Conservation (phyloP, 345 rosid species). For the Cardamine resedifolia region DNA sequence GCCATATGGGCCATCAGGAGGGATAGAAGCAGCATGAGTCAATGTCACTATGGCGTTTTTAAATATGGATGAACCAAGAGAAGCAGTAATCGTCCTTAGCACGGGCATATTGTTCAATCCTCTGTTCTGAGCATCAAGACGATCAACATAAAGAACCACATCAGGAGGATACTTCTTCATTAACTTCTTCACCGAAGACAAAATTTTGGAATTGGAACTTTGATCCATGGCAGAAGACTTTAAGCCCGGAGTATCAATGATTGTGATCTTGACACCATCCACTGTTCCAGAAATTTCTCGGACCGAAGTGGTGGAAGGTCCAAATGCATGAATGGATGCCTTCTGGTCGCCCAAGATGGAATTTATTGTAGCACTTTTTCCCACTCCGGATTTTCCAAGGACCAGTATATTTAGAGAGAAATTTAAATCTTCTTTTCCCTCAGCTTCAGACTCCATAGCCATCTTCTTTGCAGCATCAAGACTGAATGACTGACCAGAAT, state of each 20-base stretch:
- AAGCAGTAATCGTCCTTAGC: conserved; percentile 56
- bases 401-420: conserved; percentile 76
- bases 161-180: conserved; percentile 72
- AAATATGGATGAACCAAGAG: conserved; percentile 75
- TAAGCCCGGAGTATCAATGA: conserved; percentile 69
- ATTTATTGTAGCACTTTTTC: conserved; percentile 89
- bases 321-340: conserved; percentile 68
- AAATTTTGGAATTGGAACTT: conserved; percentile 48
- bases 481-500: conserved; percentile 56
- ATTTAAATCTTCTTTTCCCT: conserved; percentile 55
- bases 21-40: conserved; percentile 86
- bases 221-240: conserved; percentile 64
- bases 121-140: conserved; percentile 67
- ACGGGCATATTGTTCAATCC: conserved; percentile 65
- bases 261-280: conserved; percentile 43
- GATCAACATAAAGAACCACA: conserved; percentile 74
- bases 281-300: conserved; percentile 62
- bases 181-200: conserved; percentile 54
- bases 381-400: conserved; percentile 89
- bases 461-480: conserved; percentile 70
- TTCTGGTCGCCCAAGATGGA: conserved; percentile 78
- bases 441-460: conserved; percentile 68
- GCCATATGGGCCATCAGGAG: conserved; percentile 88
- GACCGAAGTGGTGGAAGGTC: conserved; percentile 61
- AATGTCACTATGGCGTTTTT: conserved; percentile 68